Base-by-base conservation (phyloP, 2,329 filamentous ascomycete species). In the Chaetoscypha palmicola region DNA sequence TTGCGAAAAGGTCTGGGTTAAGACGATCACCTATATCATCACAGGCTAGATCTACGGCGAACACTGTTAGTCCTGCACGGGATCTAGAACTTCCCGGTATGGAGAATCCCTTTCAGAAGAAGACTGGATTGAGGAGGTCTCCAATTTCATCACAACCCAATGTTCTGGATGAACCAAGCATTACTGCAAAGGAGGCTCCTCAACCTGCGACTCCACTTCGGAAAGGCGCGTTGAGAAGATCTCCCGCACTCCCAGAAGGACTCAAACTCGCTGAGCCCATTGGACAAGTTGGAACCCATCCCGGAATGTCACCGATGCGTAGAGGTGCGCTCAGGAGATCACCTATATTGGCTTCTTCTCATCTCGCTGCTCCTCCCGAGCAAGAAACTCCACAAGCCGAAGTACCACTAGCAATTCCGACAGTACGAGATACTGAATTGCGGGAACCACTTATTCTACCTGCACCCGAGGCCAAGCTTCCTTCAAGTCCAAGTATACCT, bases 1-100 rank as follows among this genome's bases (percentile, higher is more conserved):
- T 61, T 37, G 43, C 47, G 24, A 60, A 59, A 45, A 56, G 46
- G 17, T 16, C 20, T 17, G 58, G 57, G 1, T 44, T 60, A 17
- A 53, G 54, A 20, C 50, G 58, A 11, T 59, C 58, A 19, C 56
- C 53, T 11, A 34, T 51, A 28, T 30, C 36, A 11, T 46, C 45
- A 5, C 43, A 41, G n/a, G n/a, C n/a, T n/a, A n/a, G n/a, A n/a
- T n/a, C n/a, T n/a, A n/a, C n/a, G n/a, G n/a, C n/a, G n/a, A n/a
- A n/a, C n/a, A n/a, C n/a, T n/a, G n/a, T n/a, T n/a, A n/a, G n/a
- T n/a, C 21, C 16, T 17, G 37, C 19, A 10, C 9, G 14, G 10
- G 24, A 24, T n/a, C 8, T 24, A 5, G 21, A 5, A 14, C 11
- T 19, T 10, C 16, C 32, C 11, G 10, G 10, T 12, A 23, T 40